A percentile compares a stretch with the other conserved stretches of the same genome.
Conservation (phyloP, 73 alveolate species). For the Tetrahymena malaccensis region DNA sequence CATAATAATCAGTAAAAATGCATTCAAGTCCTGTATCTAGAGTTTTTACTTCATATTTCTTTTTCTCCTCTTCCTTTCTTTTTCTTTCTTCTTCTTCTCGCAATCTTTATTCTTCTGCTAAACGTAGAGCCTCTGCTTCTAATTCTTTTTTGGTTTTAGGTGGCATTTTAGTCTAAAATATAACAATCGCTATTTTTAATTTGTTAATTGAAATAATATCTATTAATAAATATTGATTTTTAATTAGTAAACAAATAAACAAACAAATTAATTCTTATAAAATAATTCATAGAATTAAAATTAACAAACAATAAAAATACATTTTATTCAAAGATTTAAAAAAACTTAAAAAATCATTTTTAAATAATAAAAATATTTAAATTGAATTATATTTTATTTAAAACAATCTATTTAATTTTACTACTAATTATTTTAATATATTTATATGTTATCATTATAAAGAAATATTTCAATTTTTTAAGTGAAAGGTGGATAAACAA, state of each 20-base stretch:
- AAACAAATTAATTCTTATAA: neutral
- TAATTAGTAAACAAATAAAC: neutral
- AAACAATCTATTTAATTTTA: no score
- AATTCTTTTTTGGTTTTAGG: neutral
- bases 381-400: no score
- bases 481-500: no score
- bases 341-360: no score
- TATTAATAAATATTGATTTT: neutral
- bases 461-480: no score
- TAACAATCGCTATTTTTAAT: neutral
- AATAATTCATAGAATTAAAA: neutral
- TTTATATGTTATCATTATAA: no score
- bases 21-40: neutral
- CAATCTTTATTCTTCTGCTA: neutral
- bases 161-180: neutral
- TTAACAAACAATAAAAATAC: no score
- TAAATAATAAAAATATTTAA: no score
- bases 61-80: neutral
- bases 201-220: neutral
- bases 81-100: neutral
- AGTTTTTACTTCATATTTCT: neutral
- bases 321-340: no score
- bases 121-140: neutral
- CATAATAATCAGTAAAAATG: neutral
- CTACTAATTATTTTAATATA: no score